Conservation (phyloP, 768 basidiomycete species). For the Suillus americanus region DNA sequence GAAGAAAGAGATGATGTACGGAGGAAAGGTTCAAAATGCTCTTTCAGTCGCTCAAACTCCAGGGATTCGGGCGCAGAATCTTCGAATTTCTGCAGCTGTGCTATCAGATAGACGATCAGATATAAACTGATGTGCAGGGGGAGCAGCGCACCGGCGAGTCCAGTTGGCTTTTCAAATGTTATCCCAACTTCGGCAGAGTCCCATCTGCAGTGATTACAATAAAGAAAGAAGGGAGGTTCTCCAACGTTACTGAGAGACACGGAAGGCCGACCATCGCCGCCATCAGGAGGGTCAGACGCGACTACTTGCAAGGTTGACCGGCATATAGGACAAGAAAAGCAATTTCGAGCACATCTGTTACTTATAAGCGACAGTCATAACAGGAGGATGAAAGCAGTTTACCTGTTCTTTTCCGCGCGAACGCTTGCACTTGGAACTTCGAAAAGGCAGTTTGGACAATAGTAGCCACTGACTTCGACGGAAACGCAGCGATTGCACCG, state of each 20-base stretch:
- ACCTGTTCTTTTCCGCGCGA: slow-evolving; percentile 97
- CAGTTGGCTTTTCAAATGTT: slow-evolving; percentile 95
- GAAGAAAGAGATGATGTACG: slow-evolving; percentile 77
- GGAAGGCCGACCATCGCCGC: slow-evolving; percentile 54
- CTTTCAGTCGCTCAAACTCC: slow-evolving; percentile 93
- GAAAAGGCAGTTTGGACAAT: slow-evolving; percentile 97
- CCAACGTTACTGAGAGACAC: slow-evolving; percentile 60
- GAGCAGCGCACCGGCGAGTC: slow-evolving; percentile 73
- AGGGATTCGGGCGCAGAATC: slow-evolving; percentile 81
- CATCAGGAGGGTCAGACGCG: slow-evolving; percentile 78
- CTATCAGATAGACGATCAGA: slow-evolving; percentile 39
- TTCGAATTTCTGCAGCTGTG: slow-evolving; percentile 88
- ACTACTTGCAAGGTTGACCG: slow-evolving; percentile 87
- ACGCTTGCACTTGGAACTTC: slow-evolving; percentile 98
- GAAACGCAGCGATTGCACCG: slow-evolving; percentile 91
- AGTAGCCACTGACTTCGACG: slow-evolving; percentile 94
- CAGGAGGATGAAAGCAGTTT: slow-evolving; percentile 14
- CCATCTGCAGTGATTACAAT: slow-evolving; percentile 94
- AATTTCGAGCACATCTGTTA: slow-evolving; percentile 92
- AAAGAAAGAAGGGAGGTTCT: slow-evolving; percentile 88
- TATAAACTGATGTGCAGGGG: background rate
- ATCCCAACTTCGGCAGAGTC: slow-evolving; percentile 90
- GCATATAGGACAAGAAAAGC: slow-evolving; percentile 95
- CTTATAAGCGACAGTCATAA: slow-evolving; percentile 1
- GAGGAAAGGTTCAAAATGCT: slow-evolving; percentile 95